Conservation (phyloP, 2,329 filamentous ascomycete genomes). For the Neopestalotiopsis sp. region DNA sequence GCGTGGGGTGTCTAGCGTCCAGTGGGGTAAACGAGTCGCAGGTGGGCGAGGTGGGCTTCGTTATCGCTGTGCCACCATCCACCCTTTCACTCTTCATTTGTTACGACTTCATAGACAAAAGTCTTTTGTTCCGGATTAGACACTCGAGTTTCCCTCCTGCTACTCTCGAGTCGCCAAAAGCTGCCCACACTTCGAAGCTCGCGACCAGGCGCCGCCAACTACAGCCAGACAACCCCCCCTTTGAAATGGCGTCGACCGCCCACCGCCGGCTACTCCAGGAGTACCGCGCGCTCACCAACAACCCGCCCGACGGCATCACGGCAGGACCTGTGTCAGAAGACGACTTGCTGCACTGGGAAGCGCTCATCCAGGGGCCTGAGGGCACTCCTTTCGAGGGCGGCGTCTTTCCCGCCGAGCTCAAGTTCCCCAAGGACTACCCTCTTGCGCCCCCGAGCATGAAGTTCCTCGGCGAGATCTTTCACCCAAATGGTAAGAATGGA, state of each 20-base stretch:
- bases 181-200: background rate
- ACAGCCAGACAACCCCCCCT: background rate
- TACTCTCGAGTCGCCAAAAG: background rate
- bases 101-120: background rate
- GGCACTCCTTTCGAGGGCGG: conserved; percentile 96
- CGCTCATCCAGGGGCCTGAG: conserved; percentile 92
- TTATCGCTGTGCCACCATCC: background rate
- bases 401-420: conserved; percentile 92
- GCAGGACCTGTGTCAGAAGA: conserved; percentile 93
- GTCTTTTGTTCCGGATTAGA: background rate
- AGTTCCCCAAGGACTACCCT: conserved; percentile 97
- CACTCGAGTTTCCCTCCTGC: background rate
- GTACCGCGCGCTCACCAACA: conserved; percentile 91
- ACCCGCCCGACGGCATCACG: conserved; percentile 96
- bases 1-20: background rate
- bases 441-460: conserved; percentile 95
- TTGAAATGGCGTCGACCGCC: conserved; percentile 65
- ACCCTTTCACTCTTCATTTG: background rate
- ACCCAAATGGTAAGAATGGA: conserved; percentile 79
- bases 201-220: background rate
- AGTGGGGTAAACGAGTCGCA: background rate
- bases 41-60: background rate
- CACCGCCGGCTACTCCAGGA: conserved; percentile 90
- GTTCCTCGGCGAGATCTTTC: conserved; percentile 92
- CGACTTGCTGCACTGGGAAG: conserved; percentile 96